phyloP scores from a whole-genome alignment of 257 asterid species.

The Petunia secreta region DNA sequence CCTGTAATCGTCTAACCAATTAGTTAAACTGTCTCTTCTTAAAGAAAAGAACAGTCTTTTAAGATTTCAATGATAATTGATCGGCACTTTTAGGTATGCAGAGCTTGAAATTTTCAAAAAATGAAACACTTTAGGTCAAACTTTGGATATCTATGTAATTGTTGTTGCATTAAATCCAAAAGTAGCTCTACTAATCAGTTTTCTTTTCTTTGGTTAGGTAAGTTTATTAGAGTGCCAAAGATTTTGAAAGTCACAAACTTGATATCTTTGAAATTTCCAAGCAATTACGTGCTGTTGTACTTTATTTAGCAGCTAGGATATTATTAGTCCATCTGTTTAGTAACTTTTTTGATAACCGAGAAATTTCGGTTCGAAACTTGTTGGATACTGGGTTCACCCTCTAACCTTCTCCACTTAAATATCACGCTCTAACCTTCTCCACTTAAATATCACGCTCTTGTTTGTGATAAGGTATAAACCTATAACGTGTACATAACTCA shows the following conservation, averaged over 20 bases:
- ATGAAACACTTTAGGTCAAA: not conserved
- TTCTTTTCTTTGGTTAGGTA: not conserved
- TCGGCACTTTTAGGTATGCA: constrained; percentile 12
- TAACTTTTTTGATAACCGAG: no score
- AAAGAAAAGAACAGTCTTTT: not conserved
- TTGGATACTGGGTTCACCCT: no score
- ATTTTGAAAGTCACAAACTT: not conserved
- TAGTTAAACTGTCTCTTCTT: constrained; percentile 4
- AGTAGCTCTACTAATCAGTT: constrained; percentile 5
- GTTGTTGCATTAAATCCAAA: not conserved
- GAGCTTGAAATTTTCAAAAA: not conserved
- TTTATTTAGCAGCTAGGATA: not conserved
- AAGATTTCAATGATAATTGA: not conserved
- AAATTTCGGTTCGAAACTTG: no score
- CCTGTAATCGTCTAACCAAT: not conserved
- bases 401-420: no score
- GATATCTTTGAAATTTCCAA: constrained; percentile 12
- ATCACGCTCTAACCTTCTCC: no score
- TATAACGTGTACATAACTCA: no score
- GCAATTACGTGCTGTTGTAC: constrained; percentile 2
- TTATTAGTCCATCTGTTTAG: no score
- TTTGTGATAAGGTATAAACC: no score
- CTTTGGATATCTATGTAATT: not conserved
- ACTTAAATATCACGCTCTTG: no score
- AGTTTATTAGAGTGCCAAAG: not conserved